Evolutionary conservation across 2,329 filamentous ascomycete genomes (phyloP).

Genomic region (Aplosporella prunicola): DNA sequence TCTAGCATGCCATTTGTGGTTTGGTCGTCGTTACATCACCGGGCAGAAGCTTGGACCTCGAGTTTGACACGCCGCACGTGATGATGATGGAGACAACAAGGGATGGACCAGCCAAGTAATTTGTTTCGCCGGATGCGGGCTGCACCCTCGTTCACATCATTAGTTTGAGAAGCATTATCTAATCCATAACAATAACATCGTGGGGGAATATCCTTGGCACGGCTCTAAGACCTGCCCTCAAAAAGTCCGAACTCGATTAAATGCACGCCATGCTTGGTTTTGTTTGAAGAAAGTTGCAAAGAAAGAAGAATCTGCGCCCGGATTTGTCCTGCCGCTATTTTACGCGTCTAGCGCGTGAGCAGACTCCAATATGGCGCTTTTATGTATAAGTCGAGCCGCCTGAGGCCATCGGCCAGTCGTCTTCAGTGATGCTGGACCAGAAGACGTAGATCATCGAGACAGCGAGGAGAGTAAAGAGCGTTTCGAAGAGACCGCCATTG

Average conservation of each 20-base stretch:
- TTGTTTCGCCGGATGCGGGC: slow-evolving; percentile 1
- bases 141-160: slow-evolving; percentile 2
- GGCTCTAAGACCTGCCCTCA: slow-evolving; percentile 3
- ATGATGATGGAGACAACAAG: background rate
- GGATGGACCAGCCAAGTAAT: background rate
- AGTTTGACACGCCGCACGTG: slow-evolving; percentile 5
- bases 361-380: no score
- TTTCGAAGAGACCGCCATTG: slow-evolving; percentile 87
- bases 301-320: slow-evolving; percentile 5
- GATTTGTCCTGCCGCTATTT: slow-evolving; percentile 1
- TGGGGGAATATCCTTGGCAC: slow-evolving; percentile 10
- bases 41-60: slow-evolving; percentile 1
- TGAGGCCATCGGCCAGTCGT: slow-evolving; percentile 73
- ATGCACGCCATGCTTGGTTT: slow-evolving; percentile 10
- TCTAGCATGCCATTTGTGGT: background rate
- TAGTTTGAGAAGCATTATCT: slow-evolving; percentile 8
- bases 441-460: slow-evolving; percentile 85
- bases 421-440: slow-evolving; percentile 98
- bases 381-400: slow-evolving; percentile 30
- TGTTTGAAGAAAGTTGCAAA: slow-evolving; percentile 1
- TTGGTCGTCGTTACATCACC: slow-evolving; percentile 7
- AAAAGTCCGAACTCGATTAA: slow-evolving; percentile 10
- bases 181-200: slow-evolving; percentile 5
- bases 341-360: no score
- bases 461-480: slow-evolving; percentile 77